A percentile compares a stretch with the other conserved stretches of the same genome.
phyloP scores from a whole-genome alignment of 2,329 filamentous ascomycete species.

The Diplocarpon mali region DNA sequence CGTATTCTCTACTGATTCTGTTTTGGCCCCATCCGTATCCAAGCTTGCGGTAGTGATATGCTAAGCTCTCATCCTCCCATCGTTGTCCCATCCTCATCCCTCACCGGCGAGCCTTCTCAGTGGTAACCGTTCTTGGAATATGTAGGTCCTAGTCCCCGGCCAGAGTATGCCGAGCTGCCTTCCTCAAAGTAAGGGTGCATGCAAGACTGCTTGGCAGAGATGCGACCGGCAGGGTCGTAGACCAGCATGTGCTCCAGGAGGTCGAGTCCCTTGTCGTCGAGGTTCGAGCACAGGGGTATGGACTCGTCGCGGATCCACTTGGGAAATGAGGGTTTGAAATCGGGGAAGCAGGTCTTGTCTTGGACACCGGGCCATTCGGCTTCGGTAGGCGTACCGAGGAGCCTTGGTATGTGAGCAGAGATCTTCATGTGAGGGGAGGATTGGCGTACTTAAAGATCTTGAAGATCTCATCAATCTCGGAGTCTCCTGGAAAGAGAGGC shows the following conservation, averaged over 20 bases:
- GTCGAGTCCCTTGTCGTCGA: conserved; percentile 63
- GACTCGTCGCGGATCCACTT: conserved; percentile 72
- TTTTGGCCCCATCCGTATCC: conserved; percentile 5
- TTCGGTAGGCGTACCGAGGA: conserved; percentile 76
- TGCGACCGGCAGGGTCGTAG: conserved; percentile 76
- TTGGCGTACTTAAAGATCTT: conserved; percentile 71
- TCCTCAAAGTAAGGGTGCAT: conserved; percentile 69
- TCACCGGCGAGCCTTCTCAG: conserved; percentile 9
- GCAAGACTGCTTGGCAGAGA: conserved; percentile 81
- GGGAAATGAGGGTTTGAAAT: conserved; percentile 86
- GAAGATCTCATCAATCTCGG: conserved; percentile 89
- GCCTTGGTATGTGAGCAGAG: conserved; percentile 32
- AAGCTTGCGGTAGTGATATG: conserved; percentile 6
- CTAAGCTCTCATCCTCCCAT: conserved; percentile 4
- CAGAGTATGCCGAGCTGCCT: conserved; percentile 27
- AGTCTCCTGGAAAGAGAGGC: conserved; percentile 84
- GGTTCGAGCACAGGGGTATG: conserved; percentile 54
- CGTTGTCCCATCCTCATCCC: neutral
- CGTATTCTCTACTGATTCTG: conserved; percentile 3
- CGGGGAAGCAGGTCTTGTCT: conserved; percentile 67
- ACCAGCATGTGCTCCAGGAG: conserved; percentile 62
- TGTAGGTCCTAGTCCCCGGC: conserved; percentile 25
- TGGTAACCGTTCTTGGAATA: conserved; percentile 23
- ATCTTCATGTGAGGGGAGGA: neutral
- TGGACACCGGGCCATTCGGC: conserved; percentile 71